phyloP scores from a whole-genome alignment of 495 filamentous ascomycete species.

The Neurospora sp. region DNA sequence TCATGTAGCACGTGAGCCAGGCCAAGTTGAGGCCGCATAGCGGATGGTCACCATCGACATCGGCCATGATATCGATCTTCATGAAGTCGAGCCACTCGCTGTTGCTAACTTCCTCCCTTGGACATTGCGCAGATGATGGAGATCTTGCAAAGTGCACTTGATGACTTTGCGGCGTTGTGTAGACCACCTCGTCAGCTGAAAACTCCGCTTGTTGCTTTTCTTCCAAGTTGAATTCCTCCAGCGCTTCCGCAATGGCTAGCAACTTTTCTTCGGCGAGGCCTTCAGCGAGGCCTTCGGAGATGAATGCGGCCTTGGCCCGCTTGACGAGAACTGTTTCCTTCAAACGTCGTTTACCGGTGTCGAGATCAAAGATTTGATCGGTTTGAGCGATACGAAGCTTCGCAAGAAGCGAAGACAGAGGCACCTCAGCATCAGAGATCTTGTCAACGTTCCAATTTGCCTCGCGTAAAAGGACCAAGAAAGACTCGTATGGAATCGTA shows the following conservation, averaged over 20 bases:
- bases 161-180: neutral
- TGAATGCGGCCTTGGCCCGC: constrained; percentile 8
- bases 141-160: no score
- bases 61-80: constrained; percentile 18
- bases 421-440: constrained; percentile 24
- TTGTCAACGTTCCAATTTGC: constrained; percentile 19
- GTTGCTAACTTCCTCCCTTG: neutral
- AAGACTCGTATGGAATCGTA: neutral
- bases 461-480: neutral
- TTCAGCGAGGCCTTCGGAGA: neutral
- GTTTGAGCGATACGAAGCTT: constrained; percentile 17
- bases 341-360: constrained; percentile 13
- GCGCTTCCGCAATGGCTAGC: neutral
- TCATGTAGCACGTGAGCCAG: constrained; percentile 13
- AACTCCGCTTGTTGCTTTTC: neutral
- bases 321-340: constrained; percentile 24
- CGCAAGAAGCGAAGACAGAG: constrained; percentile 7
- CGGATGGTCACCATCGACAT: constrained; percentile 19
- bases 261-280: neutral
- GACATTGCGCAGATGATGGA: no score
- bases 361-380: constrained; percentile 15
- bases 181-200: neutral
- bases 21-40: constrained; percentile 22
- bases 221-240: neutral
- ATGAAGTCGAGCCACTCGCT: constrained; percentile 11